Base-by-base conservation (phyloP, 176 grass and related monocot genomes). In the Miscanthus lutarioriparius region DNA sequence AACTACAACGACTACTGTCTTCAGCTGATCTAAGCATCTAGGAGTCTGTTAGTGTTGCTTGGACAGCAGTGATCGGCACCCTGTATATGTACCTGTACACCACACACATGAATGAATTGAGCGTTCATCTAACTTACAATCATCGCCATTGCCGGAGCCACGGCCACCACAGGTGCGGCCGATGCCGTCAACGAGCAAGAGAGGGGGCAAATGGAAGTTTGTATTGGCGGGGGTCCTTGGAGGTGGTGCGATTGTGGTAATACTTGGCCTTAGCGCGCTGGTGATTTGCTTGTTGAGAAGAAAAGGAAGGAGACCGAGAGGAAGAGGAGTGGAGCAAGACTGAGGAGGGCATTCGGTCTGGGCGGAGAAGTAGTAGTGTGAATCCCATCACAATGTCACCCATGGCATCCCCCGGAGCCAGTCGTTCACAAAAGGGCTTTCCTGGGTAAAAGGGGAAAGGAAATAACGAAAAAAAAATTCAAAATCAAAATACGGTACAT, bases 141-240 rank as follows among this genome's bases (percentile, higher is more conserved):
- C 74, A 6, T 27, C 67, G 0, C 45, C 62, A 39, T 75, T 58
- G 75, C 30, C 78, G 0, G 27, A 73, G 48, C 68, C 86, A 67
- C 86, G 54, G 35, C 30, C 86, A 79, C 83, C 74, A 61, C 35
- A 66, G 65, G 82, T 45, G 79, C 73, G 75, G 65, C 66, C 15
- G n/a, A 62, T 71, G 49, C 66, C 64, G 13, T 74, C 86, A 62
- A 48, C 66, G 1, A 15, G 36, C 45, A 80, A 49, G 33, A 90
- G 70, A 77, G 61, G 73, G 7, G 3, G 41, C 76, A 90, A 84
- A 67, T 62, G 82, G 79, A 93, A 93, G 79, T 83, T 82, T 63
- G 65, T 93, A 36, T 76, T 93, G 37, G 82, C 78, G 1, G 91
- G 89, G 64, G 81, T 87, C 6, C 82, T 97, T 78, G 89, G 75